Evolutionary conservation across 2,329 filamentous ascomycete species (phyloP).

Genomic region (Neodidymelliopsis sp.): DNA sequence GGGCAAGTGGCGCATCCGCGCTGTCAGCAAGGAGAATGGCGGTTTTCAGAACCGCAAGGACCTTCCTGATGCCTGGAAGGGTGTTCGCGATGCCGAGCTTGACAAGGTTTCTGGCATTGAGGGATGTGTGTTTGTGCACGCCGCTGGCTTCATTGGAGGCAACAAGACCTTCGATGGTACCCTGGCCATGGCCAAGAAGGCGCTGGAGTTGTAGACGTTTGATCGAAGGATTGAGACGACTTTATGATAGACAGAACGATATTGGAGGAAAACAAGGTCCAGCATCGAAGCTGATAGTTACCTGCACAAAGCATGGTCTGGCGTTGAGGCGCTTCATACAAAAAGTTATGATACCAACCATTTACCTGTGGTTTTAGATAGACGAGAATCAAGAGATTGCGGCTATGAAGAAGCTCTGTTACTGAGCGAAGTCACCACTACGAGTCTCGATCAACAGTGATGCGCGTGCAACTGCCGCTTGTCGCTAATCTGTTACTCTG

Average conservation of each 20-base stretch:
- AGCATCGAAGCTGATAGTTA: constrained; percentile 27
- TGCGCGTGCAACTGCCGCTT: too few species aligned
- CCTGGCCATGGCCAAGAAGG: constrained; percentile 83
- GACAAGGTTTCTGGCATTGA: constrained; percentile 73
- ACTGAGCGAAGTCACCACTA: too few species aligned
- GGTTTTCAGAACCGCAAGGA: constrained; percentile 93
- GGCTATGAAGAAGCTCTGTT: too few species aligned
- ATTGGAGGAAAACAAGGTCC: background rate
- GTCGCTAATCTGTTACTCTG: too few species aligned
- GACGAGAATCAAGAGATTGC: background rate
- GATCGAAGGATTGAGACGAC: background rate
- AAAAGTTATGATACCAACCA: constrained; percentile 40
- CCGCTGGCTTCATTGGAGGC: constrained; percentile 93
- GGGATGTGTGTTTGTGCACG: constrained; percentile 91
- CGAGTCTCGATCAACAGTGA: too few species aligned
- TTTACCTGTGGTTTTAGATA: constrained; percentile 24
- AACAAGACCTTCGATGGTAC: constrained; percentile 91
- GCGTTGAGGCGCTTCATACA: constrained; percentile 38
- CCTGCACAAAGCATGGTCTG: constrained; percentile 37
- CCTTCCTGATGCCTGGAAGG: constrained; percentile 89
- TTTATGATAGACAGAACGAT: constrained; percentile 1
- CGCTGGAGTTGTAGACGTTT: constrained; percentile 57
- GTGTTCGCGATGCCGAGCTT: constrained; percentile 84
- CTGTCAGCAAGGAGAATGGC: constrained; percentile 82
- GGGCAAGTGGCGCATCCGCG: constrained; percentile 92